Evolutionary conservation across 345 rosid genomes (phyloP).

Genomic region (Cardiospermum halicacabum): DNA sequence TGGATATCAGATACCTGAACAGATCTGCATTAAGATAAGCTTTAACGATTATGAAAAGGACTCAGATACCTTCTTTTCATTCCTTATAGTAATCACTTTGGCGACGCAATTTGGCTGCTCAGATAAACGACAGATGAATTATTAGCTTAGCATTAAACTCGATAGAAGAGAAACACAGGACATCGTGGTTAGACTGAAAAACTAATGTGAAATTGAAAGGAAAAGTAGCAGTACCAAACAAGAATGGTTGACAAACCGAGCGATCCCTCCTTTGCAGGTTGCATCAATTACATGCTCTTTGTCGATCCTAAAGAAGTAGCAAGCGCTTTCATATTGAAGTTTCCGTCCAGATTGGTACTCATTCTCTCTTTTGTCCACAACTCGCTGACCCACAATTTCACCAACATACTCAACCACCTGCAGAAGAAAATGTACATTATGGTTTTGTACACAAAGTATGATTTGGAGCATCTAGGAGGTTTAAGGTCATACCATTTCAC

Average conservation of each 20-base stretch:
- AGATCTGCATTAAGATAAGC: too few relatives aligned
- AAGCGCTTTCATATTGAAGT: slow-evolving; percentile 55
- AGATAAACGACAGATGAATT: slow-evolving; percentile 4
- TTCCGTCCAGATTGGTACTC: slow-evolving; percentile 48
- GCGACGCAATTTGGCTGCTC: slow-evolving; percentile 60
- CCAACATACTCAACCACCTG: slow-evolving; percentile 63
- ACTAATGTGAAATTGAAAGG: neutral
- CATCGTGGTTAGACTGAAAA: neutral
- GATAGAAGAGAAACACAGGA: too few relatives aligned
- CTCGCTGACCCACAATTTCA: slow-evolving; percentile 49
- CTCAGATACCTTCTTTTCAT: slow-evolving; percentile 62
- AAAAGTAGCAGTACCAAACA: slow-evolving; percentile 37
- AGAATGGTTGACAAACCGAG: slow-evolving; percentile 62
- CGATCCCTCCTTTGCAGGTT: slow-evolving; percentile 51
- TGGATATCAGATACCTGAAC: neutral
- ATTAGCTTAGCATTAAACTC: too few relatives aligned
- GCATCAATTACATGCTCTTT: slow-evolving; percentile 60
- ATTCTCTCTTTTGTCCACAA: slow-evolving; percentile 48
- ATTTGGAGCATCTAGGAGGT: slow-evolving; percentile 2
- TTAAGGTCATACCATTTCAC: slow-evolving; percentile 46
- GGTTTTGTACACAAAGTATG: neutral
- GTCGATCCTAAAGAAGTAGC: slow-evolving; percentile 60
- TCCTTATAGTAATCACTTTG: slow-evolving; percentile 46
- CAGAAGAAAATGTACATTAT: neutral
- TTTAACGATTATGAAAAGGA: too few relatives aligned